Evolutionary conservation across 306 rosid species (phyloP), one percentile per base, ranked within the genome.

Genomic region (Cicer judaicum): DNA sequence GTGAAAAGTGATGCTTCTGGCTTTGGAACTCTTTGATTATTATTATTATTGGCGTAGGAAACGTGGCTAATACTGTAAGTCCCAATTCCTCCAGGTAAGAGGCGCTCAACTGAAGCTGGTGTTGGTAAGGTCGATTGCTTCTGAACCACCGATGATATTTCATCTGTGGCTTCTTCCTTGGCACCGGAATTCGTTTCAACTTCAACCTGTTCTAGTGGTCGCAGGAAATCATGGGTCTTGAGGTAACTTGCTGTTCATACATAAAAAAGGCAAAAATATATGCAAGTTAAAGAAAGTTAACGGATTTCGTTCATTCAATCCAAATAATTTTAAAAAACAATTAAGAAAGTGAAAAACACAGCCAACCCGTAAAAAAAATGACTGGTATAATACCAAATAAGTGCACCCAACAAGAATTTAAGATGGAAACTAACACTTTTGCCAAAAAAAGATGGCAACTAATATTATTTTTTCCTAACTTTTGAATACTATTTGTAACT

Each of bases 31-130:
- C 83, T 85, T 79, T 81, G 97, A 72, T 83, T 81, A 69, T 76
- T 87, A 24, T 68, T 88, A 24, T 68, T 88, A 19, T 72, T 89
- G 15, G 81, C 80, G 81, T 80, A 81, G 6, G 96, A 87, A 77
- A 90, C 77, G 84, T 92, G 97, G 84, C 92, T 90, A 55, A 95
- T 95, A 42, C 89, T 95, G 86, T 90, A 95, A 49, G 99, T 92
- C 68, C 99, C 99, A 74, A 95, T 87, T 74, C 99, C 99, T 42
- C 99, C 99, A 0, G 99, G 99, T 6, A 95, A 89, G 65, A 85
- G 53, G 76, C 88, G 93, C 86, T 90, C 99, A 48, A 80, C 92
- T 2, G 92, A 86, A 78, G 89, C 70, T 18, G 88, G 64, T 16
- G 82, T 61, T 12, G 83, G 68, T 3, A 76, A 68, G n/a, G 89